Evolutionary conservation across 305 asterid species (phyloP), one percentile per base, ranked within the genome.

Genomic region (Fraxinus dipetala): DNA sequence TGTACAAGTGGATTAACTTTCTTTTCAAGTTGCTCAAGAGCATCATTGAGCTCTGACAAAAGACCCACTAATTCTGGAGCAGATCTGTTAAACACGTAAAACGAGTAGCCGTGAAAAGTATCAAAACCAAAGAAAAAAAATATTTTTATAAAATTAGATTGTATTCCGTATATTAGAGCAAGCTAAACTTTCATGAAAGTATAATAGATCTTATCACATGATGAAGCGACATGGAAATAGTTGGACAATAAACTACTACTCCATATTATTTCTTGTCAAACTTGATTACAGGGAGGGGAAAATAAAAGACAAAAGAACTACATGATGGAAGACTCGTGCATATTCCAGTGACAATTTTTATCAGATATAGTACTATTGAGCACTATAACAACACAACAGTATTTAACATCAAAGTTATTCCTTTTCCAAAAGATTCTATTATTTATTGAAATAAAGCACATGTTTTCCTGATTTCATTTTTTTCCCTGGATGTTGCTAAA

Each of bases 61-160:
- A 93, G 92, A 80, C 96, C 98, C 88, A 95, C 87, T 84, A 95
- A 84, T 88, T 95, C 99, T 10, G 99, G 99, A 76, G 97, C 97
- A 83, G 97, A 93, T 90, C 99, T 95, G 93, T 84, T 85, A 72
- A 88, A 86, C 77, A 72, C 85, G 81, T 75, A 73, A 82, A 63
- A 43, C 79, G 54, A 81, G 61, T 36, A 84, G 65, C 43, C 24
- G 51, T 79, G 51, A 80, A 73, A 79, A 78, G 79, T 70, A 73
- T 54, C 82, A 79, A 36, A 79, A 69, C 65, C 26, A 69, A 30
- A 69, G 43, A 24, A 30, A 24, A 74, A 59, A 18, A 18, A 75
- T 69, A 61, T 10, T 78, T 20, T 75, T 10, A 36, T 48, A n/a
- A 56, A 56, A 28, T 40, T 11, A 26, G 65, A 14, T 6, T 35